Percentiles rank a stretch among this genome's conserved stretches.
Conservation (phyloP, 805 yeast genomes). For the Wickerhamomyces sydowiorum region DNA sequence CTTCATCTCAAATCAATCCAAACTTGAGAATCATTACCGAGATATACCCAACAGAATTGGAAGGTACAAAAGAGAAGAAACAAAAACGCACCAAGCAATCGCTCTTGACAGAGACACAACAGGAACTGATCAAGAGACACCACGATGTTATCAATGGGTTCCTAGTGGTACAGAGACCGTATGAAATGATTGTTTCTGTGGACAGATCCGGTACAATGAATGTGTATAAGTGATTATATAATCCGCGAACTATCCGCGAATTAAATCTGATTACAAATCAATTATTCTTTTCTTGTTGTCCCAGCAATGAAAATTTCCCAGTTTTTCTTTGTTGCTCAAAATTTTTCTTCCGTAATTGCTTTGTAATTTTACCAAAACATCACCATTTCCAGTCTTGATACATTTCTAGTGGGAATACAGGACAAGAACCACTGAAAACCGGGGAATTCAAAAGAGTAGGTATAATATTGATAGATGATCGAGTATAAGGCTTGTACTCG, state of each 20-base stretch:
- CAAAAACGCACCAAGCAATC: slow-evolving; percentile 26
- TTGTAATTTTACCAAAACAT: slow-evolving; percentile 1
- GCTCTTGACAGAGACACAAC: slow-evolving; percentile 36
- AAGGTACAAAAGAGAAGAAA: slow-evolving; percentile 7
- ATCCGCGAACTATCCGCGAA: background rate
- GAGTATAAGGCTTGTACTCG: too few relatives aligned
- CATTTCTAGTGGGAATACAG: background rate
- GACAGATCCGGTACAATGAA: slow-evolving; percentile 65
- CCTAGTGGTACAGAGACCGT: slow-evolving; percentile 41
- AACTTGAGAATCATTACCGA: slow-evolving; percentile 37
- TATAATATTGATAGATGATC: background rate
- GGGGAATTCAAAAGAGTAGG: background rate
- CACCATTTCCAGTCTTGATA: background rate
- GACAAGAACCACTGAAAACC: background rate
- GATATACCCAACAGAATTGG: slow-evolving; percentile 13
- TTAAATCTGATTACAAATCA: background rate
- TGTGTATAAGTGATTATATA: slow-evolving; percentile 38
- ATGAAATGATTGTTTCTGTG: slow-evolving; percentile 55
- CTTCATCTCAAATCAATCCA: slow-evolving; percentile 31
- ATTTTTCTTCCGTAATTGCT: slow-evolving; percentile 3
- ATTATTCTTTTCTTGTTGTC: background rate
- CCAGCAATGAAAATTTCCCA: background rate
- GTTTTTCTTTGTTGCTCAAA: background rate
- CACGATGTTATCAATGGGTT: slow-evolving; percentile 47
- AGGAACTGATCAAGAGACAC: slow-evolving; percentile 37